phyloP scores from a whole-genome alignment of 2,329 filamentous ascomycete species.

The Rachicladosporium sp. region DNA sequence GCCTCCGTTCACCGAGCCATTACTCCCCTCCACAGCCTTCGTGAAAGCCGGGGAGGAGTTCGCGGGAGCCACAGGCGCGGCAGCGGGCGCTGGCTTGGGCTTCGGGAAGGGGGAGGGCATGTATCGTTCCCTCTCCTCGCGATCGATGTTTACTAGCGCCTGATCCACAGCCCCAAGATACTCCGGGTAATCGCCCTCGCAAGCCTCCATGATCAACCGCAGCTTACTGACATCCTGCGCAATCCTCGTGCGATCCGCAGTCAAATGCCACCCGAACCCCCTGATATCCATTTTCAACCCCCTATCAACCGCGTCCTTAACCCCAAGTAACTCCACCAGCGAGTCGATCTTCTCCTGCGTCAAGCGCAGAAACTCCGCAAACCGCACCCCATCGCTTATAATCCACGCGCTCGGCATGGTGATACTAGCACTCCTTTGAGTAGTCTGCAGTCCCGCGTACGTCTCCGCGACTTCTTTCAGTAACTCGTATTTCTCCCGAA shows the following conservation, averaged over 20 bases:
- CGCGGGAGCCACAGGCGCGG: no score
- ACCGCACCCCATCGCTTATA: constrained; percentile 29
- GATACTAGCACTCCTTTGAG: constrained; percentile 18
- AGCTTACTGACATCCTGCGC: constrained; percentile 30
- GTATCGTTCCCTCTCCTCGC: constrained; percentile 10
- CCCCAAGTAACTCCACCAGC: constrained; percentile 31
- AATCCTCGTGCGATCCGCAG: constrained; percentile 18
- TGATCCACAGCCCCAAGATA: constrained; percentile 30
- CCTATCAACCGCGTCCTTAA: constrained; percentile 32
- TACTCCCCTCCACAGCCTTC: no score
- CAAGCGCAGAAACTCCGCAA: constrained; percentile 28
- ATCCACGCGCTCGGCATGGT: constrained; percentile 25
- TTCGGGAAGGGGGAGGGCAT: no score
- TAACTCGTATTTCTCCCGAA: constrained; percentile 32
- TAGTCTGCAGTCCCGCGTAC: constrained; percentile 20
- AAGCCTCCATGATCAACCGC: constrained; percentile 32
- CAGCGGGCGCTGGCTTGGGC: no score
- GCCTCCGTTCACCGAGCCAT: no score
- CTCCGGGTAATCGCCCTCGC: constrained; percentile 31
- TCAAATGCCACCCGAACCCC: constrained; percentile 36
- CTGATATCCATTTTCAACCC: constrained; percentile 34
- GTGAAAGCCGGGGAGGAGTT: no score
- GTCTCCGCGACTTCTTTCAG: constrained; percentile 27
- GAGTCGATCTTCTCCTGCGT: constrained; percentile 32
- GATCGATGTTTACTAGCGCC: constrained; percentile 32